Evolutionary conservation across 2,329 filamentous ascomycete species (phyloP).

Genomic region (Thelonectria blattea): DNA sequence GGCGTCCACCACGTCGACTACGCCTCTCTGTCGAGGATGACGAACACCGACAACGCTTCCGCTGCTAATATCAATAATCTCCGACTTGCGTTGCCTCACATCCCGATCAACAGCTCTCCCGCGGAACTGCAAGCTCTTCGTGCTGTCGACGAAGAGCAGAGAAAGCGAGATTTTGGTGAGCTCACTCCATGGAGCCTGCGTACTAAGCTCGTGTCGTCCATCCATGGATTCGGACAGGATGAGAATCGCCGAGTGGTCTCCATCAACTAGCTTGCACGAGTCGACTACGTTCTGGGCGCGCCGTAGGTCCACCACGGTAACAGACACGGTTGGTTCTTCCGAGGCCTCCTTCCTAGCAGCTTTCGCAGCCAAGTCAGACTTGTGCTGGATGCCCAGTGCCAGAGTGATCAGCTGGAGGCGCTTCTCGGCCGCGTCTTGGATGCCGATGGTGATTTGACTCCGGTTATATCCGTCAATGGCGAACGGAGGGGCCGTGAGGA

Average conservation of each 20-base stretch:
- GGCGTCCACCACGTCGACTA: slow-evolving; percentile 71
- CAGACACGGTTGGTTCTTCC: slow-evolving; percentile 33
- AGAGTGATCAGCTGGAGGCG: slow-evolving; percentile 72
- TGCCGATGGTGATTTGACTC: slow-evolving; percentile 67
- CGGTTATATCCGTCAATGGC: slow-evolving; percentile 59
- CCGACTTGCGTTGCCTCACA: slow-evolving; percentile 51
- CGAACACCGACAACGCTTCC: slow-evolving; percentile 60
- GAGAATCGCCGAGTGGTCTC: slow-evolving; percentile 70
- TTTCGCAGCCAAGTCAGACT: slow-evolving; percentile 36
- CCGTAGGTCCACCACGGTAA: slow-evolving; percentile 55
- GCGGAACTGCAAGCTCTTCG: slow-evolving; percentile 63
- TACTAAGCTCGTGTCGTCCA: slow-evolving; percentile 69
- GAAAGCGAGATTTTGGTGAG: slow-evolving; percentile 72
- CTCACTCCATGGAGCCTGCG: slow-evolving; percentile 78
- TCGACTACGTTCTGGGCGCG: slow-evolving; percentile 73
- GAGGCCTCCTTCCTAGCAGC: slow-evolving; percentile 29
- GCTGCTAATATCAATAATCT: slow-evolving; percentile 53
- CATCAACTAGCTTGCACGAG: slow-evolving; percentile 74
- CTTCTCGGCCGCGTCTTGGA: slow-evolving; percentile 72
- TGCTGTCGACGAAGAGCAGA: slow-evolving; percentile 63
- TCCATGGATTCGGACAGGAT: slow-evolving; percentile 70
- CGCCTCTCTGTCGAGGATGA: slow-evolving; percentile 63
- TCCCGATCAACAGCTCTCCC: slow-evolving; percentile 61
- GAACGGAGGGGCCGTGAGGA: slow-evolving; percentile 65
- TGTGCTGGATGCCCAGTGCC: slow-evolving; percentile 55